Conservation (phyloP, 176 grass and related monocot genomes). For the Phyllostachys edulis region DNA sequence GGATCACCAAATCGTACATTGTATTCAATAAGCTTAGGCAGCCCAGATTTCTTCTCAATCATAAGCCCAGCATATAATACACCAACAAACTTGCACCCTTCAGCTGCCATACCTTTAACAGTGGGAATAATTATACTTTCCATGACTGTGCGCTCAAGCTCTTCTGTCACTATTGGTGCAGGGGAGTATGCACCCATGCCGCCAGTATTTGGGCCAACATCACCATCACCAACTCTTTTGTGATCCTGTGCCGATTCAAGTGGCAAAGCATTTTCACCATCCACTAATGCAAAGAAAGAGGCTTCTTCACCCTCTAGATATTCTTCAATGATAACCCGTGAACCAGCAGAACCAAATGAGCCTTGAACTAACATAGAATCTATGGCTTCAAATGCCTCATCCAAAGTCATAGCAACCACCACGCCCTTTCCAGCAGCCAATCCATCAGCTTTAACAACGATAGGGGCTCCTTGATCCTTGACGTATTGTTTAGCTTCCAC, state of each 20-base stretch:
- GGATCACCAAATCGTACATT: slow-evolving; percentile 92
- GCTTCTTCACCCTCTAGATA: slow-evolving; percentile 94
- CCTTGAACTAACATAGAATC: slow-evolving; percentile 79
- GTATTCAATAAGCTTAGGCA: slow-evolving; percentile 94
- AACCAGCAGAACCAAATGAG: slow-evolving; percentile 82
- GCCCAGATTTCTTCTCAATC: slow-evolving; percentile 77
- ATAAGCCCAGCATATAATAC: slow-evolving; percentile 90
- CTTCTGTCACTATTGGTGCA: slow-evolving; percentile 71
- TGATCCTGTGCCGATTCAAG: slow-evolving; percentile 95
- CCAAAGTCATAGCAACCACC: slow-evolving; percentile 68
- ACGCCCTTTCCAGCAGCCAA: slow-evolving; percentile 88
- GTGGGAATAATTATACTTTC: slow-evolving; percentile 83
- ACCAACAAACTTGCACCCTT: slow-evolving; percentile 87
- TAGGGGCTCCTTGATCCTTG: slow-evolving; percentile 63
- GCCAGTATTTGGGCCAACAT: slow-evolving; percentile 86
- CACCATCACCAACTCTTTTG: slow-evolving; percentile 87
- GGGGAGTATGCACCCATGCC: slow-evolving; percentile 98
- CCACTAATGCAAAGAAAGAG: slow-evolving; percentile 94
- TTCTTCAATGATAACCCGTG: slow-evolving; percentile 77
- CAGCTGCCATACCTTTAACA: slow-evolving; percentile 81
- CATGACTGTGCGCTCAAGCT: slow-evolving; percentile 67
- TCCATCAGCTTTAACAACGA: slow-evolving; percentile 91
- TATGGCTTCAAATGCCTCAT: slow-evolving; percentile 70
- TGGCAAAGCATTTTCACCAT: slow-evolving; percentile 74
- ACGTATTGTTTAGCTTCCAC: slow-evolving; percentile 72